Evolutionary conservation across 1,284 basidiomycete genomes (phyloP).

Genomic region (Ganoderma meredithae): DNA sequence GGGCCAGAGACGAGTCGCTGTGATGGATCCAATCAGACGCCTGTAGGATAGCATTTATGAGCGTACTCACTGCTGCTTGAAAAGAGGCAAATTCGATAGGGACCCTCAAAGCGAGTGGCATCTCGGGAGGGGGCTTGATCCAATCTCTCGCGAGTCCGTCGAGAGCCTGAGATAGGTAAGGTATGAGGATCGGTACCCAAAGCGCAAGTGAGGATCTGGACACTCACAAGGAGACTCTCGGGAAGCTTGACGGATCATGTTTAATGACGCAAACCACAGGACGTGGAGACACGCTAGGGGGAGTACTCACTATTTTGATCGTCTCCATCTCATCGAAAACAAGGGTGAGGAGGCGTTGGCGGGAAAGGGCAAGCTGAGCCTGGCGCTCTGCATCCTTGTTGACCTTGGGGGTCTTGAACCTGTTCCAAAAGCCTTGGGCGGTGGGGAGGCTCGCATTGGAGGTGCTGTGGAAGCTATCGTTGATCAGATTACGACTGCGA

Average conservation of each 20-base stretch:
- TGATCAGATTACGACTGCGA: conserved; percentile 43
- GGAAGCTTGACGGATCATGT: conserved; percentile 57
- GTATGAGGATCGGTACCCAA: neutral
- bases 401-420: conserved; percentile 59
- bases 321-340: conserved; percentile 87
- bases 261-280: conserved; percentile 13
- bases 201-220: neutral
- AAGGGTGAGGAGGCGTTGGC: conserved; percentile 79
- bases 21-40: conserved; percentile 20
- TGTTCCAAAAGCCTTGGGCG: conserved; percentile 66
- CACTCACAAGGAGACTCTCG: conserved; percentile 60
- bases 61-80: conserved; percentile 72
- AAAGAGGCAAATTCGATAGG: conserved; percentile 85
- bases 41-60: neutral
- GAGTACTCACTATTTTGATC: conserved; percentile 62
- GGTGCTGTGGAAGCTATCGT: conserved; percentile 55
- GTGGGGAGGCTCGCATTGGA: conserved; percentile 69
- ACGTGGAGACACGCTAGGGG: neutral
- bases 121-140: conserved; percentile 83
- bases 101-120: conserved; percentile 72
- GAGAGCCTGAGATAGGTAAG: conserved; percentile 64
- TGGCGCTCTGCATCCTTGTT: conserved; percentile 61
- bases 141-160: conserved; percentile 80
- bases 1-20: conserved; percentile 79
- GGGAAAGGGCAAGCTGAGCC: conserved; percentile 65